phyloP scores from a whole-genome alignment of 371 early-diverging fungal genomes.

The Syncephalis fuscata region DNA sequence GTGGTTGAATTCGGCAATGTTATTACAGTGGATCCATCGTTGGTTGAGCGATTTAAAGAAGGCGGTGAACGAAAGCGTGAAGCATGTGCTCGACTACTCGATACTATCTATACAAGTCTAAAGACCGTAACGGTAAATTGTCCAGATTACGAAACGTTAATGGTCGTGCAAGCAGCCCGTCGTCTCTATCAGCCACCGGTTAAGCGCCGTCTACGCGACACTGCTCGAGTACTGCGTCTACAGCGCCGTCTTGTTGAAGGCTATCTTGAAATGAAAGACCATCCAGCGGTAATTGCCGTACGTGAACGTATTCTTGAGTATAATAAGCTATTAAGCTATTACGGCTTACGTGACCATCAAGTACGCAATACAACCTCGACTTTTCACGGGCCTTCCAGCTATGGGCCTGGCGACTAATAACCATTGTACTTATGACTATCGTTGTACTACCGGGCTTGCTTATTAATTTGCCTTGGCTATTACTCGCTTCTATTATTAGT shows the following conservation, averaged over 20 bases:
- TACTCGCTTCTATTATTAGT: conserved; percentile 24
- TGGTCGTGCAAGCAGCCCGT: conserved; percentile 87
- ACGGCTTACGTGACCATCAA: conserved; percentile 92
- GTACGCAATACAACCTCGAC: conserved; percentile 66
- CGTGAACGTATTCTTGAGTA: conserved; percentile 64
- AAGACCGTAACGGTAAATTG: conserved; percentile 80
- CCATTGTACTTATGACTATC: conserved; percentile 48
- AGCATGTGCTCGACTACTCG: conserved; percentile 61
- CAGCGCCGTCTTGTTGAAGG: conserved; percentile 87
- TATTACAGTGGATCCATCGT: conserved; percentile 45
- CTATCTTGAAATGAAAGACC: conserved; percentile 57
- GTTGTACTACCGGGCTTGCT: conserved; percentile 75
- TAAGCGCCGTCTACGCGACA: conserved; percentile 61
- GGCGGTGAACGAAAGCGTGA: conserved; percentile 72
- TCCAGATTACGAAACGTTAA: conserved; percentile 84
- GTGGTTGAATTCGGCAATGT: conserved; percentile 92
- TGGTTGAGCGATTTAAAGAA: conserved; percentile 59
- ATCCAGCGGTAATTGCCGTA: conserved; percentile 60
- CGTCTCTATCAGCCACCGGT: conserved; percentile 76
- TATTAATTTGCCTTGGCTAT: background rate
- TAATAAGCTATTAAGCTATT: conserved; percentile 71
- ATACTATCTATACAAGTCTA: conserved; percentile 55
- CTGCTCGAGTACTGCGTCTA: conserved; percentile 62
- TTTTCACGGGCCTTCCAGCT: conserved; percentile 50
- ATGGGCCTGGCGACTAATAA: conserved; percentile 39